phyloP scores from a whole-genome alignment of 495 filamentous ascomycete species.

The Neurospora africana region DNA sequence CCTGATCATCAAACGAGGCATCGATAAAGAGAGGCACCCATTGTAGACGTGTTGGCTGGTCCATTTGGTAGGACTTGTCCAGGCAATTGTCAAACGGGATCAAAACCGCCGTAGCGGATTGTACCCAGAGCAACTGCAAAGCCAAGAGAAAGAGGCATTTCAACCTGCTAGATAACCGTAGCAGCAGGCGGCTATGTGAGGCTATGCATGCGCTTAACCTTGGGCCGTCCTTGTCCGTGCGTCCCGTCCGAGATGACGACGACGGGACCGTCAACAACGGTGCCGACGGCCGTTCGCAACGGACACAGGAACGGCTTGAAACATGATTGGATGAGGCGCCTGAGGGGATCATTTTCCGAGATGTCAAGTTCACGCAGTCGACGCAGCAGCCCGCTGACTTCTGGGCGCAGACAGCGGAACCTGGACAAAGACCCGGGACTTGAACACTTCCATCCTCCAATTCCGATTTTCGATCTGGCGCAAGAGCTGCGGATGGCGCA shows the following conservation, averaged over 20 bases:
- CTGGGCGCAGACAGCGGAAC: background rate
- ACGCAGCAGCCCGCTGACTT: background rate
- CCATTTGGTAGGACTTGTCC: conserved; percentile 41
- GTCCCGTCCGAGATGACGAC: background rate
- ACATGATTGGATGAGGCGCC: background rate
- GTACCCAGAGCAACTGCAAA: background rate
- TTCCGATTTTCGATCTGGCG: background rate
- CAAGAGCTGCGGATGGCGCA: background rate
- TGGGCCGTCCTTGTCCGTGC: background rate
- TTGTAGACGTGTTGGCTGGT: conserved; percentile 49
- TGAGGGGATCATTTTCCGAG: background rate
- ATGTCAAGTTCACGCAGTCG: background rate
- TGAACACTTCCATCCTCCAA: background rate
- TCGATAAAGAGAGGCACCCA: conserved; percentile 64
- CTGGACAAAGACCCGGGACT: background rate
- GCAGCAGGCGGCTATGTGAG: background rate
- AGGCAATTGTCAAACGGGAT: conserved; percentile 82
- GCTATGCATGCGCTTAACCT: background rate
- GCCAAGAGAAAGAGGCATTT: background rate
- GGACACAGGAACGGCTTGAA: background rate
- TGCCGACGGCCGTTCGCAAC: background rate
- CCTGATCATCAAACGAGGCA: conserved; percentile 56
- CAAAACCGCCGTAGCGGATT: conserved; percentile 10
- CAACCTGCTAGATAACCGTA: background rate
- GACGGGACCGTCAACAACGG: background rate